Conservation (phyloP, 345 rosid species). For the Viola odorata region DNA sequence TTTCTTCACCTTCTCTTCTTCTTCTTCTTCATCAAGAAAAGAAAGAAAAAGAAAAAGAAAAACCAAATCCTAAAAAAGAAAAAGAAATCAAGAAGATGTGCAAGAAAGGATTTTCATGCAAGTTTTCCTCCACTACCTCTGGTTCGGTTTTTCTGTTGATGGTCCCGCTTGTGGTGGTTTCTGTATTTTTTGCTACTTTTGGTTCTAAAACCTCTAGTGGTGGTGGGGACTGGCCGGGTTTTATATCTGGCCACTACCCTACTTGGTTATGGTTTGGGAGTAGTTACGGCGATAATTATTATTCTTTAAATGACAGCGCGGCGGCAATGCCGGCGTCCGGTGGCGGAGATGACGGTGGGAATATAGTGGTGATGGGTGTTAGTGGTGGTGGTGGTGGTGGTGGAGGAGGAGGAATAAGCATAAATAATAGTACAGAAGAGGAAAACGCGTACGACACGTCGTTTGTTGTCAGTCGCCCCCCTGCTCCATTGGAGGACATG, state of each 20-base stretch:
- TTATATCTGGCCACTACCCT: conserved; percentile 2
- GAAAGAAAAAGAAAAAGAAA: too few relatives aligned
- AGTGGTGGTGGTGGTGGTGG: too few relatives aligned
- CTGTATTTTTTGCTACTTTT: conserved; percentile 28
- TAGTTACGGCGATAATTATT: not conserved
- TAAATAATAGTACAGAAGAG: too few relatives aligned
- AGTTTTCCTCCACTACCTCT: conserved; percentile 22
- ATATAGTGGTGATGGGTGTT: conserved; percentile 3
- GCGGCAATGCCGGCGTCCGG: not conserved
- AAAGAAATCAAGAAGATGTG: conserved; percentile 14
- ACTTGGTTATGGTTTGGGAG: conserved; percentile 5
- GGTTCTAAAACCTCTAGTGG: conserved; percentile 23
- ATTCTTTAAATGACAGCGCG: not conserved
- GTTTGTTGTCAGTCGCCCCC: too few relatives aligned
- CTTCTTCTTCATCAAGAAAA: too few relatives aligned
- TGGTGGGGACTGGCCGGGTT: not conserved
- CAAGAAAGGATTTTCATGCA: conserved; percentile 26
- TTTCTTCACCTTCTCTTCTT: too few relatives aligned
- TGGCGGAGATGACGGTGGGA: conserved; percentile 3
- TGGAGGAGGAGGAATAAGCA: too few relatives aligned
- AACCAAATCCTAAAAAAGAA: not conserved
- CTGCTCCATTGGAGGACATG: too few relatives aligned
- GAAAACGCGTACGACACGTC: too few relatives aligned
- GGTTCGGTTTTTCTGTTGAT: conserved; percentile 35
- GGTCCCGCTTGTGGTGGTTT: conserved; percentile 40